Evolutionary conservation across 495 filamentous ascomycete species (phyloP), one percentile per base, ranked within the genome.

Genomic region (Neurospora sp.): DNA sequence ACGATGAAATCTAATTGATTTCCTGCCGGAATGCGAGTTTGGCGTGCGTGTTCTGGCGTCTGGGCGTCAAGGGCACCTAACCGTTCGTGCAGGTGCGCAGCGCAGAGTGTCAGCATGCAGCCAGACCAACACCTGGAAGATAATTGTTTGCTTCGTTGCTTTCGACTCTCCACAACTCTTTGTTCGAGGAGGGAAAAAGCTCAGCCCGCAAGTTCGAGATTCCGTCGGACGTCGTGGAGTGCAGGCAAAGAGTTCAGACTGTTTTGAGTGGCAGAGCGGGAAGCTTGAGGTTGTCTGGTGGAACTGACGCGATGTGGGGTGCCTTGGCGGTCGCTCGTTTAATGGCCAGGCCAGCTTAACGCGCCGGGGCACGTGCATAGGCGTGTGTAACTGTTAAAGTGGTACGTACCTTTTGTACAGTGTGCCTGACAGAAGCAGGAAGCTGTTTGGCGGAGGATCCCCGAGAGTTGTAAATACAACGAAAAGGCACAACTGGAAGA

Each of bases 401-500:
- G 6, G 53, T 35, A 65, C 53, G 53, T 65, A 65, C 53, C 53
- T 65, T 65, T 61, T 37, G 20, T 27, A 27, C 53, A 31, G 20
- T 61, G 47, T 31, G 47, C 47, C 47, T 59, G 47, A 27, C 22
- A 6, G 53, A 61, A 59, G 47, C 22, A 59, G 53, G 22, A 31
- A 61, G 22, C 22, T 61, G 53, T 61, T 61, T 61, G 53, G 53
- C 53, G 53, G 53, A 31, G 53, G 53, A 27, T 61, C 53, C 47
- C 53, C 47, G 44, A 27, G 47, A 27, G 27, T 27, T 2, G 27
- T 27, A 61, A 61, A 65, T 18, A 65, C 53, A 68, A 74, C 20
- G 69, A 37, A 38, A 70, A 44, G 72, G 40, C 72, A 71, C 74
- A 69, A 31, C 27, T 31, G 27, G 27, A 40, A 61, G 41, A 31